Evolutionary conservation across 768 basidiomycete species (phyloP), one percentile per base, ranked within the genome.

Genomic region (Kwoniella shandongensis): DNA sequence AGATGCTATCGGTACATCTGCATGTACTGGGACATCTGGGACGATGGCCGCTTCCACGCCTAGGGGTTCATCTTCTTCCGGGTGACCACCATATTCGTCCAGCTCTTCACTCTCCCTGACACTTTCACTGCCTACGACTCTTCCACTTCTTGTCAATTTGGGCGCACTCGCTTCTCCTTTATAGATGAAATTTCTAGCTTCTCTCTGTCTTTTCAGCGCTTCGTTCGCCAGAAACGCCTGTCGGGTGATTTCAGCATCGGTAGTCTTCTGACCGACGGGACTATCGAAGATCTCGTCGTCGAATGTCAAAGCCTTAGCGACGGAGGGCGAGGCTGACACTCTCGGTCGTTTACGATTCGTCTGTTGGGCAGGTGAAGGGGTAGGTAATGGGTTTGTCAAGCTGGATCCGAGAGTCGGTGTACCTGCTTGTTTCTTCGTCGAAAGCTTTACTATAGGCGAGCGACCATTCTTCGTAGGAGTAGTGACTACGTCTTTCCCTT

Each of bases 161-260:
- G 67, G 72, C 20, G 72, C 75, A 50, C 62, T 58, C 20, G 55
- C 66, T 55, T 74, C 72, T n/a, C 75, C 75, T 44, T 67, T 62
- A 56, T 63, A 76, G 22, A 61, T 54, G 51, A 74, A 76, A 41
- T 74, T 75, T 39, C 75, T 64, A n/a, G 75, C 75, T 53, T 75
- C 70, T 42, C 70, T 54, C 44, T 70, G 66, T 26, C 65, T 23
- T 27, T 52, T 54, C 29, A 68, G 38, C 7, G 65, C 59, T 55
- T 76, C 75, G 46, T 76, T 76, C 6, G 63, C 61, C 15, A 70
- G 51, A 44, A 76, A 76, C 1, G 59, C 57, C 35, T 73, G 42
- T 2, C 56, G 50, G 12, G 23, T 58, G 11, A 58, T 51, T 13
- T 58, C 56, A 5, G 30, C 47, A 32, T 20, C 6, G 8, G 3